Evolutionary conservation across 805 yeast genomes (phyloP).

Genomic region (Millerago galiae): DNA sequence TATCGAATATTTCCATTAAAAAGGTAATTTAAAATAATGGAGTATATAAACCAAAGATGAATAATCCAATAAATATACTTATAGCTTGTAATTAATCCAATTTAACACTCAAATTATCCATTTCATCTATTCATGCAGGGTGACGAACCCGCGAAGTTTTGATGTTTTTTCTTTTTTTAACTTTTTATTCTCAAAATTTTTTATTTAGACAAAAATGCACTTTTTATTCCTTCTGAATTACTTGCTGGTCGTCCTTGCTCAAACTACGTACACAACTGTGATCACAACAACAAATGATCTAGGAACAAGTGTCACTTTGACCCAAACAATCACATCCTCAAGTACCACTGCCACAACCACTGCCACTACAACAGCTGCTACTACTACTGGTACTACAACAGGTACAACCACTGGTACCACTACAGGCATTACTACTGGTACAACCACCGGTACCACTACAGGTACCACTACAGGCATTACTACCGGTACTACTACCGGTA

Average conservation of each 20-base stretch:
- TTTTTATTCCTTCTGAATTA: constrained; percentile 1
- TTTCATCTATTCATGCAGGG: too few relatives aligned
- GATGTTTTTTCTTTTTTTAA: too few relatives aligned
- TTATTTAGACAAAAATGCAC: too few relatives aligned
- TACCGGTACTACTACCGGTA: not conserved
- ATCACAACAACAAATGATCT: constrained; percentile 20
- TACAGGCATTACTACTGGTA: not conserved
- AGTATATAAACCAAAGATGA: too few relatives aligned
- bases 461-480: not conserved
- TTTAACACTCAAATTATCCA: too few relatives aligned
- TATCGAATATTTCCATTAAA: too few relatives aligned
- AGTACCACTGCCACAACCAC: not conserved
- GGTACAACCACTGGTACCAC: constrained; percentile 3
- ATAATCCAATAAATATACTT: too few relatives aligned
- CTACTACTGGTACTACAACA: not conserved
- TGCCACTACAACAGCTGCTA: not conserved
- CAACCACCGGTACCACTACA: constrained; percentile 18
- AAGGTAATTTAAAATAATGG: too few relatives aligned
- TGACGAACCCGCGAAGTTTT: too few relatives aligned
- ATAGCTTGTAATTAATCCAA: too few relatives aligned
- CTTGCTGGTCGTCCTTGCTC: constrained; percentile 6
- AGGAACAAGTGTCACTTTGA: constrained; percentile 20
- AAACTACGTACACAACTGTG: constrained; percentile 12
- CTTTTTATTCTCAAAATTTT: not conserved
- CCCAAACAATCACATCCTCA: constrained; percentile 11